A percentile compares a stretch with the other conserved stretches of the same genome.
phyloP scores from a whole-genome alignment of 2,329 filamentous ascomycete genomes.

The Arthroderma uncinatum region DNA sequence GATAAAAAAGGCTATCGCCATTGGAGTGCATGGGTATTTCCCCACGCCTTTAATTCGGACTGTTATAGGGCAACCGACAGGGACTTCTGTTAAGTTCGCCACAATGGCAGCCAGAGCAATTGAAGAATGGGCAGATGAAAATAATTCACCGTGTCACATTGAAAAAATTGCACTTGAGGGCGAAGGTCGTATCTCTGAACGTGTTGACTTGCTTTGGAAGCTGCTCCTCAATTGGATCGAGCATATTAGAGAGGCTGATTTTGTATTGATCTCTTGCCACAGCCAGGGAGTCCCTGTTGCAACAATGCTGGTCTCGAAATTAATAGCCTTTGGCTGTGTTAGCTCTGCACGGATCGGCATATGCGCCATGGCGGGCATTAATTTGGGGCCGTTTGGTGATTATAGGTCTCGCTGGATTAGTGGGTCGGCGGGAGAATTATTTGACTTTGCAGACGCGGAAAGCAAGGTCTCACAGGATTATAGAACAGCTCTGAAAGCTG shows the following conservation, averaged over 20 bases:
- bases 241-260: slow-evolving; percentile 73
- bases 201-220: slow-evolving; percentile 89
- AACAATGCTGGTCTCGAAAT: slow-evolving; percentile 81
- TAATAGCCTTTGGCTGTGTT: slow-evolving; percentile 82
- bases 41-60: slow-evolving; percentile 77
- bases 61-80: slow-evolving; percentile 87
- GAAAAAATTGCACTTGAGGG: slow-evolving; percentile 92
- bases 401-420: slow-evolving; percentile 84
- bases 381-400: slow-evolving; percentile 81
- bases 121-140: slow-evolving; percentile 63
- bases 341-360: slow-evolving; percentile 67
- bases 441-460: slow-evolving; percentile 76
- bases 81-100: slow-evolving; percentile 87
- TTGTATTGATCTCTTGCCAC: slow-evolving; percentile 85
- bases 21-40: slow-evolving; percentile 90
- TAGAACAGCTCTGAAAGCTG: slow-evolving; percentile 59
- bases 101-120: slow-evolving; percentile 78
- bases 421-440: slow-evolving; percentile 83
- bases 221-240: slow-evolving; percentile 91
- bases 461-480: slow-evolving; percentile 77
- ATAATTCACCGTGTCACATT: slow-evolving; percentile 67
- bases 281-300: slow-evolving; percentile 92
- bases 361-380: slow-evolving; percentile 83
- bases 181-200: slow-evolving; percentile 80
- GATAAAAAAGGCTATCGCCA: slow-evolving; percentile 77